Evolutionary conservation across 2,329 filamentous ascomycete genomes (phyloP).

Genomic region (Colletotrichum nymphaeae): DNA sequence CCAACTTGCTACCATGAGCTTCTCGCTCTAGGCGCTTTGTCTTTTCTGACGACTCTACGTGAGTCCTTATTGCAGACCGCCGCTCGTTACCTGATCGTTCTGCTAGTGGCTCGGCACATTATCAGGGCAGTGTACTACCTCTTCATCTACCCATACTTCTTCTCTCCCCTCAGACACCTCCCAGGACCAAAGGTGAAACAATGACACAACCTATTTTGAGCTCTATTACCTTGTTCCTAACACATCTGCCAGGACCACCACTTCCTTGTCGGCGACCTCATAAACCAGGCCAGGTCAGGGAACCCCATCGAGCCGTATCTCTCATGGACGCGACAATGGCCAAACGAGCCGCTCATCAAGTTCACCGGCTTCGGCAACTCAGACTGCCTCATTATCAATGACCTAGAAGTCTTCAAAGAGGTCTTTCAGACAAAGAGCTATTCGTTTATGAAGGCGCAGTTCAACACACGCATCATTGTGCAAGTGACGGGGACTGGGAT

Average conservation of each 20-base stretch:
- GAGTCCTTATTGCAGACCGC: neutral
- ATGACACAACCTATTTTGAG: neutral
- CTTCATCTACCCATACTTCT: slow-evolving; percentile 54
- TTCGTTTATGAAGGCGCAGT: slow-evolving; percentile 45
- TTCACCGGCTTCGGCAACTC: slow-evolving; percentile 41
- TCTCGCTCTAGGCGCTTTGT: neutral
- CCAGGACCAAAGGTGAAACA: slow-evolving; percentile 54
- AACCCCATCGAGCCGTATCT: slow-evolving; percentile 35
- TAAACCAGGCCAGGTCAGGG: slow-evolving; percentile 34
- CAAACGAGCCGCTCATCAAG: slow-evolving; percentile 41
- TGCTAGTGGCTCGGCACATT: neutral
- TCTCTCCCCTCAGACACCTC: slow-evolving; percentile 55
- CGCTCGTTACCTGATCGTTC: neutral
- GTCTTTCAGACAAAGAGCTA: slow-evolving; percentile 45
- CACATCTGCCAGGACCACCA: slow-evolving; percentile 33
- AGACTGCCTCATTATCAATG: slow-evolving; percentile 42
- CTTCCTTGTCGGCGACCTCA: slow-evolving; percentile 38
- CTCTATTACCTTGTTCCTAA: neutral
- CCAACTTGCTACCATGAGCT: slow-evolving; percentile 1
- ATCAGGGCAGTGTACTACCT: slow-evolving; percentile 43
- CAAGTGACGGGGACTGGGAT: slow-evolving; percentile 44
- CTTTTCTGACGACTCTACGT: neutral
- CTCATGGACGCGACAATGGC: slow-evolving; percentile 40
- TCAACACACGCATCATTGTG: slow-evolving; percentile 41
- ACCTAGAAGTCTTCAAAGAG: slow-evolving; percentile 38